Evolutionary conservation across 768 basidiomycete genomes (phyloP).

Genomic region (Brasilioporus rufonigricans): DNA sequence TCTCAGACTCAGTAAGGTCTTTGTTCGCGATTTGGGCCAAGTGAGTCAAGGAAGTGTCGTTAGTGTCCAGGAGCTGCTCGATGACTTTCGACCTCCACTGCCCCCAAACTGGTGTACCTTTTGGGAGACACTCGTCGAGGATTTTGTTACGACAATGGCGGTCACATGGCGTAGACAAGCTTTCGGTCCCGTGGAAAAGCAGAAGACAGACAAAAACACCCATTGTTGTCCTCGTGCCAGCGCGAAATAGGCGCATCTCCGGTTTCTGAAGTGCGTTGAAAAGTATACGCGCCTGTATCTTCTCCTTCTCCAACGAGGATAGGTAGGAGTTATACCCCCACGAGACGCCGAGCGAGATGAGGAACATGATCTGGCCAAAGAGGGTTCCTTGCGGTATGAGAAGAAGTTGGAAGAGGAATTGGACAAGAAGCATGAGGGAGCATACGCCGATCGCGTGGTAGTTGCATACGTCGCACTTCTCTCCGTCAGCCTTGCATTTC

Average conservation of each 20-base stretch:
- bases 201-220: slow-evolving; percentile 22
- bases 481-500: not conserved
- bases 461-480: not conserved
- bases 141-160: slow-evolving; percentile 1
- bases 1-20: not conserved
- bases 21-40: slow-evolving; percentile 1
- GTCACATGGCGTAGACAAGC: not conserved
- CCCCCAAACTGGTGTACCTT: slow-evolving; percentile 21
- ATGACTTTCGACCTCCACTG: slow-evolving; percentile 21
- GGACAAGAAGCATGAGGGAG: slow-evolving; percentile 27
- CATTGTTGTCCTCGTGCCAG: slow-evolving; percentile 20
- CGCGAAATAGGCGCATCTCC: slow-evolving; percentile 2
- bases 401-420: slow-evolving; percentile 34
- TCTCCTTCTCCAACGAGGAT: slow-evolving; percentile 26
- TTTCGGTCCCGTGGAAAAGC: slow-evolving; percentile 14
- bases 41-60: not conserved
- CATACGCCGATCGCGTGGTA: slow-evolving; percentile 19
- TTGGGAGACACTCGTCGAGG: slow-evolving; percentile 17
- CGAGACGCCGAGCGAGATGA: slow-evolving; percentile 27
- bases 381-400: slow-evolving; percentile 32
- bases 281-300: slow-evolving; percentile 18
- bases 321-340: slow-evolving; percentile 32
- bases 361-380: slow-evolving; percentile 36
- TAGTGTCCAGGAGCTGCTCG: slow-evolving; percentile 8
- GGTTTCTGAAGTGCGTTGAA: slow-evolving; percentile 11